Evolutionary conservation across 108 stramenopile genomes (phyloP), one percentile per base, ranked within the genome.

Genomic region (Cyclotella cryptica): DNA sequence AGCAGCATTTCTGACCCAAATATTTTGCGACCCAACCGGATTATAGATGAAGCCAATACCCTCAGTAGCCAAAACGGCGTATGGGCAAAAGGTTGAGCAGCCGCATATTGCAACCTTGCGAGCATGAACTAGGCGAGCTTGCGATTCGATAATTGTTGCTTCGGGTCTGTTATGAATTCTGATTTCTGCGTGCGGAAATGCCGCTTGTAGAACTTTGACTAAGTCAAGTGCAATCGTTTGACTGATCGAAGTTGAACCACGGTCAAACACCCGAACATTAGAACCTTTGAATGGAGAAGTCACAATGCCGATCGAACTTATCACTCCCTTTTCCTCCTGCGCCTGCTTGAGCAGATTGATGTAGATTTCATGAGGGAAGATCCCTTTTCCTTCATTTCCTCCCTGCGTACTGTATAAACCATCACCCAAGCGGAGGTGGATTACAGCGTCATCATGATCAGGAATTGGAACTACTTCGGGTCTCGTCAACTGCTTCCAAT

Each of bases 361-460:
- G 18, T 54, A 54, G 19, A 19, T 54, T n/a, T 7, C 53, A 19
- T 54, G 53, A 18, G 53, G 53, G n/a, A 54, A 54, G 7, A 54
- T 19, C 7, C 53, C 53, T 19, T 18, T 54, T 19, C n/a, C n/a
- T 19, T 54, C 14, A 19, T 54, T 54, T 19, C 18, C 14, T 54
- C 53, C 53, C 14, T 18, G 19, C 7, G 10, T 10, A 19, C 18
- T 54, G n/a, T 54, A 19, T n/a, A n/a, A n/a, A n/a, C n/a, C n/a
- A n/a, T n/a, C n/a, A n/a, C n/a, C n/a, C n/a, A n/a, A n/a, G n/a
- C 7, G 19, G 53, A 7, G 44, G 13, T 45, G 44, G 13, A 54
- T 54, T 19, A 54, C 53, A 54, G 53, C 53, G 19, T 54, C 53
- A 19, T 54, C 53, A 54, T 54, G 10, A 54, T 54, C 53, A 19